These are phyloP conservation scores for Ophiobolus disseminans DNA, from an alignment of 2,329 filamentous ascomycete genomes.

Conservation along the genomic window DNA sequence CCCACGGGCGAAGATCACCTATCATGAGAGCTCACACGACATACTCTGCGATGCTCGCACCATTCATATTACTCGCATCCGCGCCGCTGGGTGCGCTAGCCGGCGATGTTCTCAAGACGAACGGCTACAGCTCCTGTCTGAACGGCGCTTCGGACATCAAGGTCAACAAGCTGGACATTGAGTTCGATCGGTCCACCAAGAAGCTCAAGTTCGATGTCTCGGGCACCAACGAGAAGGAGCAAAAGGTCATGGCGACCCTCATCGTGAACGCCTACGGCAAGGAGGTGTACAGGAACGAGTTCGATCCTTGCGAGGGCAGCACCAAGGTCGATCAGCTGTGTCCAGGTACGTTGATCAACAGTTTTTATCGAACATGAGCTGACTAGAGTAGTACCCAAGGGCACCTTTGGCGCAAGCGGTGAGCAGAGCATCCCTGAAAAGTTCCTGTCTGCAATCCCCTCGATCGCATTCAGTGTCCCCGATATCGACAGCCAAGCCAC, in stretches of 20 bases:
- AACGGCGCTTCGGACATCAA: conserved; percentile 64
- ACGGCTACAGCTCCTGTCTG: conserved; percentile 78
- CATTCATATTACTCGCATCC: conserved; percentile 47
- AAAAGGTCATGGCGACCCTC: conserved; percentile 81
- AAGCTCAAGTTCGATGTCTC: conserved; percentile 81
- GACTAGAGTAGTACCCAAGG: conserved; percentile 68
- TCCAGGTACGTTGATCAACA: conserved; percentile 66
- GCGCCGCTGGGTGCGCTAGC: conserved; percentile 62
- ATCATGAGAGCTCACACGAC: conserved; percentile 45
- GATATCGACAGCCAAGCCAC: conserved; percentile 88
- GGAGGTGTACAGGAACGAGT: conserved; percentile 76
- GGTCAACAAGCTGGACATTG: conserved; percentile 76
- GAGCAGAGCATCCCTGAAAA: conserved; percentile 72
- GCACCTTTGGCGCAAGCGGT: conserved; percentile 76
- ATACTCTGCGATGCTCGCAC: conserved; percentile 47
- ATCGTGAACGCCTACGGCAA: conserved; percentile 84
- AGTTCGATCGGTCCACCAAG: conserved; percentile 78
- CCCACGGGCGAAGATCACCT: conserved; percentile 38
- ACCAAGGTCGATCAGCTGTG: conserved; percentile 79
- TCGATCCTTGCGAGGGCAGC: conserved; percentile 78
- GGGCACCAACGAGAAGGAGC: conserved; percentile 73
- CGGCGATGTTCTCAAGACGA: conserved; percentile 77
- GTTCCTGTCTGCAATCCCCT: conserved; percentile 78
- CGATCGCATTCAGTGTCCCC: conserved; percentile 88
- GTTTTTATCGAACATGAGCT: conserved; percentile 5